Conservation (phyloP, 2,329 filamentous ascomycete genomes). For the Chaetothyriales sp. region DNA sequence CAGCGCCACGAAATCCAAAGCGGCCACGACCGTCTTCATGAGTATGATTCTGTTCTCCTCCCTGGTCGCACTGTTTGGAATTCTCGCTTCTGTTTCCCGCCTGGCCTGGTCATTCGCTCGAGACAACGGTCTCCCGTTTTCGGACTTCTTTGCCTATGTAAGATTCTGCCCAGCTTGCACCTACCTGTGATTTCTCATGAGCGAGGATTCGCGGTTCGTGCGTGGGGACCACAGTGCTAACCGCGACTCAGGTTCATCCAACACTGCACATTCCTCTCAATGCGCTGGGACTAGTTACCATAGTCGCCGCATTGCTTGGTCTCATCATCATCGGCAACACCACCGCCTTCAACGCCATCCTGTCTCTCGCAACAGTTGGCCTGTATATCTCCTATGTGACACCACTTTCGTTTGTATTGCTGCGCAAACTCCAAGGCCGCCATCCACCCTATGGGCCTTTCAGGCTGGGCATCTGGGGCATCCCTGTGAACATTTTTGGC, state of each 20-base stretch:
- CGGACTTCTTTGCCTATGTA: constrained; percentile 22
- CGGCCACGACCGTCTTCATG: constrained; percentile 31
- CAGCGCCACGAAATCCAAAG: constrained; percentile 27
- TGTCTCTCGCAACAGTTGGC: constrained; percentile 10
- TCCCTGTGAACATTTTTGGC: constrained; percentile 34
- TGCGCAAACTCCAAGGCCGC: constrained; percentile 32
- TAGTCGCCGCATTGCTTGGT: constrained; percentile 6
- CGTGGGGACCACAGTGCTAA: neutral
- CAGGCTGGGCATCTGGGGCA: constrained; percentile 29
- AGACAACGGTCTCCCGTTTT: constrained; percentile 33
- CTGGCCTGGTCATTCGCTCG: constrained; percentile 39
- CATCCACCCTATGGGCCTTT: constrained; percentile 27
- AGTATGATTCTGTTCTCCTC: constrained; percentile 32
- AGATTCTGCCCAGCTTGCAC: constrained; percentile 4
- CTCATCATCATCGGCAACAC: constrained; percentile 16
- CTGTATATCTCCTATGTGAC: constrained; percentile 43
- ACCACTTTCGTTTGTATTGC: constrained; percentile 37
- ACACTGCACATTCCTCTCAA: constrained; percentile 10
- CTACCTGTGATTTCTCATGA: too few species aligned
- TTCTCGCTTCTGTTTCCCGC: constrained; percentile 37
- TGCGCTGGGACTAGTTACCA: constrained; percentile 6
- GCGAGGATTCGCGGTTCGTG: too few species aligned
- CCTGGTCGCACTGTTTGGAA: constrained; percentile 31
- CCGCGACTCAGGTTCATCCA: constrained; percentile 23
- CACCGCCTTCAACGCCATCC: constrained; percentile 15